Evolutionary conservation across 805 yeast genomes (phyloP).

Genomic region (Ogataea paradorogensis): DNA sequence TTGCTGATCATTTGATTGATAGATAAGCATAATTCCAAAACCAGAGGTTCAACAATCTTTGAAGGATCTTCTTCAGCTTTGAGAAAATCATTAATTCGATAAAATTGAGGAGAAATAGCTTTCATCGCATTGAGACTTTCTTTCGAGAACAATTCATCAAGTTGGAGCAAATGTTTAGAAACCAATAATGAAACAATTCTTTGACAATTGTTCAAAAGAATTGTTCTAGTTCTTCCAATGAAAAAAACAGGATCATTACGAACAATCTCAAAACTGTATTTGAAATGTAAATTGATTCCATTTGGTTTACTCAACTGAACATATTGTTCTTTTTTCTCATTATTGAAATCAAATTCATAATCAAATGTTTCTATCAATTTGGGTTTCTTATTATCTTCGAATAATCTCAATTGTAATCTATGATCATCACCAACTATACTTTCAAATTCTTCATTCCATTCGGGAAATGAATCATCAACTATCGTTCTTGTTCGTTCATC

Average conservation of each 20-base stretch:
- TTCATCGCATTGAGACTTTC: conserved; percentile 8
- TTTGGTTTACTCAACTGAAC: conserved; percentile 6
- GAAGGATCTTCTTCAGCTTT: conserved; percentile 13
- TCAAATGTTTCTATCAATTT: conserved; percentile 12
- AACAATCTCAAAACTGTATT: conserved; percentile 17
- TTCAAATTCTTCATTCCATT: conserved; percentile 24
- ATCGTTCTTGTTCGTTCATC: conserved; percentile 21
- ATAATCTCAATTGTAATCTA: conserved; percentile 13
- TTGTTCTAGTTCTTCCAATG: conserved; percentile 18
- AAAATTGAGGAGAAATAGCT: conserved; percentile 6
- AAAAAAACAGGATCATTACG: conserved; percentile 22
- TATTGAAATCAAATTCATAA: conserved; percentile 13
- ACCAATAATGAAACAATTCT: conserved; percentile 17
- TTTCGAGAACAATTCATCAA: conserved; percentile 10
- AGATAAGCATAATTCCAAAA: conserved; percentile 8
- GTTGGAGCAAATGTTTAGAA: conserved; percentile 8
- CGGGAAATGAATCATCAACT: conserved; percentile 12
- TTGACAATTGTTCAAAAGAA: conserved; percentile 8
- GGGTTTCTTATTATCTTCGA: conserved; percentile 11
- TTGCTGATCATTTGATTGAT: conserved; percentile 8
- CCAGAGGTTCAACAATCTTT: conserved; percentile 7
- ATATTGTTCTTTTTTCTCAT: conserved; percentile 17
- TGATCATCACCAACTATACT: conserved; percentile 12
- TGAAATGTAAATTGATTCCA: conserved; percentile 10
- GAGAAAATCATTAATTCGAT: conserved; percentile 12